phyloP scores from a whole-genome alignment of 2,329 filamentous ascomycete species.

The Talaromyces sp. region DNA sequence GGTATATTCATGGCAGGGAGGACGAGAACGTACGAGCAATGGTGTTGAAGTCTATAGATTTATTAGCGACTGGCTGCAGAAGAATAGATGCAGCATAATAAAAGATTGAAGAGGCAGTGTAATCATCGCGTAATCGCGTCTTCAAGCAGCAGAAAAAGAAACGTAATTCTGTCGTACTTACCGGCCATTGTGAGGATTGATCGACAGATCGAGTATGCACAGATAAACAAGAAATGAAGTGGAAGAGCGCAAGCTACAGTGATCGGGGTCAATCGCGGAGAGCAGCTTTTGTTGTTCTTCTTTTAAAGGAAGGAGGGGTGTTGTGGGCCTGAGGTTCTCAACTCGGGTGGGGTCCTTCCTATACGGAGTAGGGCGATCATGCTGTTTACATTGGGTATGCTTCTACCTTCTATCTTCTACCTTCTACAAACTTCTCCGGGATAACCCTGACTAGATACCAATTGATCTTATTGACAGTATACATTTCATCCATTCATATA shows the following conservation, averaged over 20 bases:
- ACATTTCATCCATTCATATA: neutral
- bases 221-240: neutral
- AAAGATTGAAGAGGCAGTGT: neutral
- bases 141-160: neutral
- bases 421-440: neutral
- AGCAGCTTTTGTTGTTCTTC: constrained; percentile 2
- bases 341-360: constrained; percentile 6
- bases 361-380: neutral
- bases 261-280: neutral
- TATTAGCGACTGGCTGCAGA: neutral
- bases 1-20: neutral
- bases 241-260: neutral
- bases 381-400: neutral
- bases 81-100: neutral
- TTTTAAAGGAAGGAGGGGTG: constrained; percentile 12
- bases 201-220: neutral
- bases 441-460: neutral
- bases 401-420: neutral
- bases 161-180: neutral
- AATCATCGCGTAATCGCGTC: neutral
- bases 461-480: neutral
- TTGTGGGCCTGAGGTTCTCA: constrained; percentile 15
- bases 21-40: constrained; percentile 16
- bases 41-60: constrained; percentile 15
- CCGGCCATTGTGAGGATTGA: constrained; percentile 13